These are phyloP conservation scores for Ceratobasidium sp. DNA, from an alignment of 1,284 basidiomycete species.

Conservation along the genomic window DNA sequence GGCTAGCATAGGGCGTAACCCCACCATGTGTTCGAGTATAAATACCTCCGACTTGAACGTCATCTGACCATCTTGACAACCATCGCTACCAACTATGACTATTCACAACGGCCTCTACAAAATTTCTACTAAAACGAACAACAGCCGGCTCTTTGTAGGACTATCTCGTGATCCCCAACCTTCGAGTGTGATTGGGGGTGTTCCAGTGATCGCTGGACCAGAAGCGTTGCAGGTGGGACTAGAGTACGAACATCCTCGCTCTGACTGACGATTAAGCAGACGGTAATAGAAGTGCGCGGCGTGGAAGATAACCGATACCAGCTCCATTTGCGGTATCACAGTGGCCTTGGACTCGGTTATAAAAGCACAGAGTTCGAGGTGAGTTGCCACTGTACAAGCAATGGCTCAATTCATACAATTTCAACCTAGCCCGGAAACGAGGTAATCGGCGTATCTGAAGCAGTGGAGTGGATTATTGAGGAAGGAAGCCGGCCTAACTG, in stretches of 20 bases:
- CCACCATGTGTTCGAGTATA: too few relatives aligned
- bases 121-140: background rate
- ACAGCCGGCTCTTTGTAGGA: background rate
- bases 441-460: background rate
- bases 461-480: background rate
- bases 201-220: background rate
- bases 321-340: background rate
- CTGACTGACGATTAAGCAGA: background rate
- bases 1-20: too few relatives aligned
- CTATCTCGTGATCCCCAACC: background rate
- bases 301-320: background rate
- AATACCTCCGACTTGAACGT: too few relatives aligned
- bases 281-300: background rate
- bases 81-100: background rate
- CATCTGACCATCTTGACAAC: too few relatives aligned
- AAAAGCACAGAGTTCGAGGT: background rate
- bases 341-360: background rate
- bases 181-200: background rate
- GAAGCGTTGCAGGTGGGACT: background rate
- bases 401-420: background rate
- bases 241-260: background rate
- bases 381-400: background rate
- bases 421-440: background rate
- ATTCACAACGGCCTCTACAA: background rate
- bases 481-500: background rate